Evolutionary conservation across 805 yeast species (phyloP), one percentile per base, ranked within the genome.

Genomic region (Candida suzukii): DNA sequence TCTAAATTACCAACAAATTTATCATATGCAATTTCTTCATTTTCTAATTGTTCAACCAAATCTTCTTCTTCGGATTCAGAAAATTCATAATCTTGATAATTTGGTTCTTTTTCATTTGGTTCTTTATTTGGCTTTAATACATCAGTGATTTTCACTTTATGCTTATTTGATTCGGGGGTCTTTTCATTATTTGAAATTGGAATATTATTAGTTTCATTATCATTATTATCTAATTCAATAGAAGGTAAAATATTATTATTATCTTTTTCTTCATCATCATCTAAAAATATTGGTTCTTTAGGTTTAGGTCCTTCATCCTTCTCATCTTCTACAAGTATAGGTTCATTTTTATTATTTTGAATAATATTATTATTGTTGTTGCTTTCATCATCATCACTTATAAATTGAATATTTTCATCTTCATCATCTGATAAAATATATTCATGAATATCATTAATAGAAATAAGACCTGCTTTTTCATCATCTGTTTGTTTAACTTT

Each of bases 1-100:
- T n/a, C n/a, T 27, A 76, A 49, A 11, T 65, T 51, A 9, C 61
- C 60, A 12, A 75, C 74, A 51, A 91, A 86, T 13, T 73, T 60
- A 38, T 75, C 79, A 55, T 85, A 86, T 38, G 86, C 95, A 30
- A 66, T 67, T 38, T 79, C 86, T 57, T 93, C 99, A 34, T 73
- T 71, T 33, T 70, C 68, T 37, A 91, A 60, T 48, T 81, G 83
- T 27, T 76, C 70, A 2, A 73, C 71, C 3, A 88, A 57, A 18
- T 77, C 75, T 28, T 77, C 79, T 43, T 88, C 95, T 43, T 90
- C 97, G 16, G 80, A 81, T 41, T 85, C 88, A 20, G 78, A 78
- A 56, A 83, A 83, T 41, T 77, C 85, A 51, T 81, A 83, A 41
- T 80, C 84, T 9, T 10, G 11, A 19, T 31, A 9, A 19, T 19